phyloP scores from a whole-genome alignment of 202 grass and related monocot genomes.

The Elaeis oleifera region DNA sequence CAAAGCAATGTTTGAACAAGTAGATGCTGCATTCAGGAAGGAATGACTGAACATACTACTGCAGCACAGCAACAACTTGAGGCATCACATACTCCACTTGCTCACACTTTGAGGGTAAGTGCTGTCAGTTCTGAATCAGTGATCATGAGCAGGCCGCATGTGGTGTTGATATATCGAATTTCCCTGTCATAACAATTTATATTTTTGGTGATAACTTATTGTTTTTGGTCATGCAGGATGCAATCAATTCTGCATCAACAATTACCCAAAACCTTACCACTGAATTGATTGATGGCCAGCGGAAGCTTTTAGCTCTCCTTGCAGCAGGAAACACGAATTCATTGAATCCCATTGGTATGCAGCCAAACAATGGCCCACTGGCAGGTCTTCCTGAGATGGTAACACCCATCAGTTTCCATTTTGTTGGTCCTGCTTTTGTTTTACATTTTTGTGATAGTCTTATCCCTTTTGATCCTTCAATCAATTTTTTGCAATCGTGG shows the following conservation, averaged over 20 bases:
- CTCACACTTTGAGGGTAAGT: conserved; percentile 72
- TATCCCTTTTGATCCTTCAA: too few species aligned
- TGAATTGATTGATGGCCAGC: conserved; percentile 86
- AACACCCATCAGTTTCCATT: conserved; percentile 4
- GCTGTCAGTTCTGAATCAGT: background rate
- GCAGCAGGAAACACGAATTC: conserved; percentile 39
- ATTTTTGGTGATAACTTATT: background rate
- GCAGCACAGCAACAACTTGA: conserved; percentile 64
- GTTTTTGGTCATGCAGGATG: conserved; percentile 39
- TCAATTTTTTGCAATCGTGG: too few species aligned
- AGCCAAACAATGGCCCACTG: conserved; percentile 46
- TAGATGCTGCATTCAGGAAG: conserved; percentile 74
- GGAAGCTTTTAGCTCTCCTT: conserved; percentile 64
- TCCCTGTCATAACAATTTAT: too few species aligned
- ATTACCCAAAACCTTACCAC: conserved; percentile 56
- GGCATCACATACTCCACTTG: conserved; percentile 61
- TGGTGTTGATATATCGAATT: too few species aligned
- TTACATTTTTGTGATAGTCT: too few species aligned
- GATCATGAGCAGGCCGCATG: too few species aligned
- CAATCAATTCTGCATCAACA: conserved; percentile 66
- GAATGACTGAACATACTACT: conserved; percentile 67
- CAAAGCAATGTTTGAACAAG: conserved; percentile 72
- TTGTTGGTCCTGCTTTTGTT: too few species aligned
- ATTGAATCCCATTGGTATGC: conserved; percentile 31
- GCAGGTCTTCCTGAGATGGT: conserved; percentile 52